Percentiles rank a stretch among this genome's conserved stretches.
Evolutionary conservation across 495 filamentous ascomycete genomes (phyloP).

Genomic region (Clavariopsis aquatica): DNA sequence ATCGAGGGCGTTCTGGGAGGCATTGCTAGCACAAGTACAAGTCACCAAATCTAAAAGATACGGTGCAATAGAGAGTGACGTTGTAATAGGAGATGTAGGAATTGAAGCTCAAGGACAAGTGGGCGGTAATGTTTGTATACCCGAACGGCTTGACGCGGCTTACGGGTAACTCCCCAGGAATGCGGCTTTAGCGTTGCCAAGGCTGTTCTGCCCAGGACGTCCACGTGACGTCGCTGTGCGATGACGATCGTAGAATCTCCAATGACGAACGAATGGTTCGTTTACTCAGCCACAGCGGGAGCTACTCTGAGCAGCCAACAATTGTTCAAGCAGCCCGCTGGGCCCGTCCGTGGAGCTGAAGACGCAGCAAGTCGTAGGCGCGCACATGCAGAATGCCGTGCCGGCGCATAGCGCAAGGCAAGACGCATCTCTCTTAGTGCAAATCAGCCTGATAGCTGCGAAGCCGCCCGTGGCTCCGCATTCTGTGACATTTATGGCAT

Average conservation of each 20-base stretch:
- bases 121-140: background rate
- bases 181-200: background rate
- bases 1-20: slow-evolving; percentile 21
- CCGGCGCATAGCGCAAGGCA: too few species aligned
- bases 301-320: too few species aligned
- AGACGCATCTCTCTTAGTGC: too few species aligned
- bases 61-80: too few species aligned
- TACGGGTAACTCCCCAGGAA: background rate
- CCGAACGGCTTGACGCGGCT: background rate
- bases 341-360: too few species aligned
- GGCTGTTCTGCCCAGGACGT: background rate
- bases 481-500: background rate
- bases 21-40: slow-evolving; percentile 11
- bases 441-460: too few species aligned
- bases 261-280: too few species aligned
- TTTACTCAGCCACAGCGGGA: too few species aligned
- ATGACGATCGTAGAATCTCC: background rate
- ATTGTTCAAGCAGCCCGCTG: too few species aligned
- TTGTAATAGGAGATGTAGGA: background rate
- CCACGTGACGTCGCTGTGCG: background rate
- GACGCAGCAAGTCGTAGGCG: too few species aligned
- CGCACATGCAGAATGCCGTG: too few species aligned
- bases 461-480: background rate
- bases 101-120: background rate
- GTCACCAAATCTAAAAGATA: too few species aligned